Conservation (phyloP, 2,329 filamentous ascomycete species). For the Penicillium sp. region DNA sequence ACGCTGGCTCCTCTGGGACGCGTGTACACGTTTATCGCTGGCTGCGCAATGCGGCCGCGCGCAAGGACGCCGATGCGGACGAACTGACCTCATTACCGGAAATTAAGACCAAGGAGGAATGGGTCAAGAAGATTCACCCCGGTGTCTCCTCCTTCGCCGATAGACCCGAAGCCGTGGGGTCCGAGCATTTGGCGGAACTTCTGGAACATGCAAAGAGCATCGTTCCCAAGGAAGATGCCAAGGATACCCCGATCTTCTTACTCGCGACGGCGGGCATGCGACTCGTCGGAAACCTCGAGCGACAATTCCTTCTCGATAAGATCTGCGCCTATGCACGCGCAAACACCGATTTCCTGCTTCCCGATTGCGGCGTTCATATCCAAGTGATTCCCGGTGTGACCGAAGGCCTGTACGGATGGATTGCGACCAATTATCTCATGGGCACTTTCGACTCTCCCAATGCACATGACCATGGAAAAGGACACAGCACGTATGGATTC, state of each 20-base stretch:
- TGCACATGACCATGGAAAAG: constrained; percentile 73
- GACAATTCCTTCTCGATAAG: constrained; percentile 64
- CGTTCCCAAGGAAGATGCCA: constrained; percentile 69
- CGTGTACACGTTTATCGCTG: constrained; percentile 92
- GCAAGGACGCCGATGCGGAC: constrained; percentile 54
- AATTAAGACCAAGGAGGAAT: constrained; percentile 75
- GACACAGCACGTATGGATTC: constrained; percentile 93
- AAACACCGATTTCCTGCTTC: constrained; percentile 74
- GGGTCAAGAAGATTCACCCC: constrained; percentile 90
- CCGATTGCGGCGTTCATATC: constrained; percentile 84
- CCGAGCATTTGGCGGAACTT: constrained; percentile 72
- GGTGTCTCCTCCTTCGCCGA: constrained; percentile 87
- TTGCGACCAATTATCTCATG: constrained; percentile 91
- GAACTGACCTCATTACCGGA: constrained; percentile 67
- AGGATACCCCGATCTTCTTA: constrained; percentile 85
- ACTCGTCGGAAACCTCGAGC: constrained; percentile 68
- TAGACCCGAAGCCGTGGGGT: constrained; percentile 68
- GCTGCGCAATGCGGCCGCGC: constrained; percentile 68
- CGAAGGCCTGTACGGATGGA: constrained; percentile 94
- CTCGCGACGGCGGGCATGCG: constrained; percentile 96
- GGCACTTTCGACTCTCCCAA: constrained; percentile 79
- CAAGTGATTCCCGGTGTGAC: constrained; percentile 95
- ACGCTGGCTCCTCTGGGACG: constrained; percentile 96
- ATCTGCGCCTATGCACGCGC: constrained; percentile 77
- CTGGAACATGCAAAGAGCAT: constrained; percentile 74